Percentiles rank a stretch among this genome's conserved stretches.
Evolutionary conservation across 73 alveolate species (phyloP).

Genomic region (Tetrahymena elliotti): DNA sequence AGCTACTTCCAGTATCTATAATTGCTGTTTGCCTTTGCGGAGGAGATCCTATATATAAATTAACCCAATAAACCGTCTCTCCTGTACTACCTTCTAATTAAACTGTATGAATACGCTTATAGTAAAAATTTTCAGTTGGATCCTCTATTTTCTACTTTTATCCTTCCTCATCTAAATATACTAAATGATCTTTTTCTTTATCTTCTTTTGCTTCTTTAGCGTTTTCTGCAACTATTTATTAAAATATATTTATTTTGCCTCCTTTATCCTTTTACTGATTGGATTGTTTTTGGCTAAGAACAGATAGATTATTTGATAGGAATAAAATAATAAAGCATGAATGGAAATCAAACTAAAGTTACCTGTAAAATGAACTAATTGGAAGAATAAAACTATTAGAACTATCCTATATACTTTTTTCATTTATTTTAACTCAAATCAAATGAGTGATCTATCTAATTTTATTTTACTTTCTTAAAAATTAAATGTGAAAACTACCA

Average conservation of each 20-base stretch:
- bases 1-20: slow-evolving; percentile 79
- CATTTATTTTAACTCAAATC: background rate
- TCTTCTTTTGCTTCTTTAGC: background rate
- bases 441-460: no score
- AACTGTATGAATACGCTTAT: background rate
- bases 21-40: slow-evolving; percentile 66
- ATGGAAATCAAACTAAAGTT: no score
- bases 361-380: background rate
- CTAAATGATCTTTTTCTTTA: background rate
- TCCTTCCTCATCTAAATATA: background rate
- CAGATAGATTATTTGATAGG: no score
- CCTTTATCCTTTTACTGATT: no score
- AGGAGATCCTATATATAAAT: slow-evolving; percentile 63
- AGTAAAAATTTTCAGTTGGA: background rate
- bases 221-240: background rate
- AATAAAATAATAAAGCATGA: no score
- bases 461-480: background rate
- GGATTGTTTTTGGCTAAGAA: no score
- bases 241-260: no score
- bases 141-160: background rate
- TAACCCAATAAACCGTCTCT: background rate
- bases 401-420: background rate
- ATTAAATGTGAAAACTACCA: background rate
- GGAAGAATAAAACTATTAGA: background rate
- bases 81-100: background rate